Evolutionary conservation across 176 grass and related monocot genomes (phyloP), one percentile per base, ranked within the genome.

Genomic region (Alloteropsis semialata): DNA sequence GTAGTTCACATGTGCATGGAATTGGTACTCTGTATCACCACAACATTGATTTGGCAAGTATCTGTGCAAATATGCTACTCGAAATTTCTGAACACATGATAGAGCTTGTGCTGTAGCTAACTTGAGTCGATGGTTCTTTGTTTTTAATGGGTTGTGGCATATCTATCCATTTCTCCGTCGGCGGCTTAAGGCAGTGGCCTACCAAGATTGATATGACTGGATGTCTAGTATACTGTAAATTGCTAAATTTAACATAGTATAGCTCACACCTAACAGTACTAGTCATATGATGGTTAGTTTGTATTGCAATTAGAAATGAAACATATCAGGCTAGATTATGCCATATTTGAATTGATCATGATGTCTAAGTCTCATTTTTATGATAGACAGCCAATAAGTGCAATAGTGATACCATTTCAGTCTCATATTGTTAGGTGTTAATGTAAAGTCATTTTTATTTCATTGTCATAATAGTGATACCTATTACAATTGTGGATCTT

Each of bases 21-120:
- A 22, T 32, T 1, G 3, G 0, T 79, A 14, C 76, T 64, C 42
- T 11, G 56, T 60, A 34, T 54, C 46, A 54, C 42, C 10, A 9
- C 45, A 83, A 9, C 45, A 83, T 78, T 66, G 37, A 49, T 78
- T 41, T 58, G 46, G 15, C 53, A 30, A 73, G n/a, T 74, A 76
- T 82, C 10, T 81, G 15, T 25, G 22, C 15, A 75, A 27, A 28
- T 86, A 33, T 66, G 37, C 1, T 75, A 75, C 10, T 58, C 6
- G 16, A 54, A 64, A 57, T 25, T 56, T 77, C 36, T 43, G 38
- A 59, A 37, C 19, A 37, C 42, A 13, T 55, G 3, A 42, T 68
- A 54, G 38, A 30, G 2, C 54, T 87, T 55, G n/a, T 63, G 36
- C 21, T 72, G 27, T 72, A 64, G 21, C 16, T 16, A 69, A 50